Conservation (phyloP, 2,329 filamentous ascomycete species). For the Penicillium polonicum region DNA sequence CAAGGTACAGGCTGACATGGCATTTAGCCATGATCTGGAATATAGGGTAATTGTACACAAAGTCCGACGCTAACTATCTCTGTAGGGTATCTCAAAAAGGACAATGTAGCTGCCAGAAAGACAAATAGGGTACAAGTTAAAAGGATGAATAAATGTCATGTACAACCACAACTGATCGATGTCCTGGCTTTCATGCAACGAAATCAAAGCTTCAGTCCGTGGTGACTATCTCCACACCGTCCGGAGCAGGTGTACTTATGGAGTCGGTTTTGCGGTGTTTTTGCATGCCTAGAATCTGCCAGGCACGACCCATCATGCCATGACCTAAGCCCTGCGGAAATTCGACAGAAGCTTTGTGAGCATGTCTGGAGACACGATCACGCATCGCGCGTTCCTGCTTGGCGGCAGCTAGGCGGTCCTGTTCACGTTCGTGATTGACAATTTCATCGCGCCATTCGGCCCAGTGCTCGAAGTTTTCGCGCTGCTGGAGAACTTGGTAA, state of each 20-base stretch:
- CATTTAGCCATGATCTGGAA: background rate
- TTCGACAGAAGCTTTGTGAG: conserved; percentile 31
- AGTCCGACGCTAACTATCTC: conserved; percentile 1
- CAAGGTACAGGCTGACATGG: background rate
- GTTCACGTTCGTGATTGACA: conserved; percentile 37
- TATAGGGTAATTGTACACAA: background rate
- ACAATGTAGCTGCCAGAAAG: conserved; percentile 12
- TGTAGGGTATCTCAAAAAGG: conserved; percentile 11
- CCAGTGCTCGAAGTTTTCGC: conserved; percentile 49
- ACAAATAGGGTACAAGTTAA: conserved; percentile 13
- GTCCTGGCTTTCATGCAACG: background rate
- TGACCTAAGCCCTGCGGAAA: conserved; percentile 36
- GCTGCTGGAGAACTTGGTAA: conserved; percentile 46
- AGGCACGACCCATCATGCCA: conserved; percentile 44
- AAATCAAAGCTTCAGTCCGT: conserved; percentile 9
- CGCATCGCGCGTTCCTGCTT: conserved; percentile 35
- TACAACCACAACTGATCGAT: conserved; percentile 1
- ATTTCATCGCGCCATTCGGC: conserved; percentile 46
- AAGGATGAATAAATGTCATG: conserved; percentile 7
- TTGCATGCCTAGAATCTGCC: conserved; percentile 44
- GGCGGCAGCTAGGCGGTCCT: conserved; percentile 36
- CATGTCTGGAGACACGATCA: conserved; percentile 30
- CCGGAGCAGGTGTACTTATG: conserved; percentile 12
- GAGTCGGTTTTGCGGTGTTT: conserved; percentile 29
- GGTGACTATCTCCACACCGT: conserved; percentile 22